Conservation (phyloP, 2,329 filamentous ascomycete genomes). For the Diaporthe australafricana region DNA sequence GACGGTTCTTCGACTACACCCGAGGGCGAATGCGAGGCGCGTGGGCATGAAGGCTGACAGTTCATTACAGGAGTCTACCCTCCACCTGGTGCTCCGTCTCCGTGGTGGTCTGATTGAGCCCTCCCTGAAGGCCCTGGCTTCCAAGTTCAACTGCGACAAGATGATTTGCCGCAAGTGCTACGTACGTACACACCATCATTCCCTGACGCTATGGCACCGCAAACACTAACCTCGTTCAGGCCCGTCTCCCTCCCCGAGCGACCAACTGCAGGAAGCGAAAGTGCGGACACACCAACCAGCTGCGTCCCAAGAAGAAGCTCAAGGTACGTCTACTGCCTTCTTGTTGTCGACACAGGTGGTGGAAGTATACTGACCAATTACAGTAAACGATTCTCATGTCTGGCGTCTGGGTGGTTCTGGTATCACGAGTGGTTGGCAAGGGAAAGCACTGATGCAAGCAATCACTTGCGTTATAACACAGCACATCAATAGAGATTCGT, state of each 20-base stretch:
- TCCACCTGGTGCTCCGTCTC: constrained; percentile 98
- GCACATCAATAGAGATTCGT: constrained; percentile 31
- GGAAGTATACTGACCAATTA: constrained; percentile 53
- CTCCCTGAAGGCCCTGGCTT: constrained; percentile 96
- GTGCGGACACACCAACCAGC: constrained; percentile 99
- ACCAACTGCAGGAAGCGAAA: constrained; percentile 99
- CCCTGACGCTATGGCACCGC: background rate
- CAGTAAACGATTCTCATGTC: constrained; percentile 72
- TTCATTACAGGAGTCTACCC: constrained; percentile 84
- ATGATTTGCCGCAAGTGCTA: constrained; percentile 99
- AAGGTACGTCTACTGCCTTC: constrained; percentile 2
- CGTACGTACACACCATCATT: constrained; percentile 67
- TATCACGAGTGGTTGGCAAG: constrained; percentile 43
- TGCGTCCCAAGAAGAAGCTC: constrained; percentile 99
- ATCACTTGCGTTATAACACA: constrained; percentile 30
- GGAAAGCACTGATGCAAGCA: constrained; percentile 31
- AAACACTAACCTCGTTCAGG: constrained; percentile 53
- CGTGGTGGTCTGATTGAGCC: constrained; percentile 99
- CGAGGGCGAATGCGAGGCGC: background rate
- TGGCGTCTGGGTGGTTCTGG: constrained; percentile 53
- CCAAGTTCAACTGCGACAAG: constrained; percentile 99
- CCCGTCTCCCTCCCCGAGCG: constrained; percentile 94
- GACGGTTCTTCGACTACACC: constrained; percentile 2
- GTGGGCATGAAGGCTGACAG: constrained; percentile 31
- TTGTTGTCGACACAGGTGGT: background rate